Base-by-base conservation (phyloP, 139 green algal species). In the Chlamydomonas urium region DNA sequence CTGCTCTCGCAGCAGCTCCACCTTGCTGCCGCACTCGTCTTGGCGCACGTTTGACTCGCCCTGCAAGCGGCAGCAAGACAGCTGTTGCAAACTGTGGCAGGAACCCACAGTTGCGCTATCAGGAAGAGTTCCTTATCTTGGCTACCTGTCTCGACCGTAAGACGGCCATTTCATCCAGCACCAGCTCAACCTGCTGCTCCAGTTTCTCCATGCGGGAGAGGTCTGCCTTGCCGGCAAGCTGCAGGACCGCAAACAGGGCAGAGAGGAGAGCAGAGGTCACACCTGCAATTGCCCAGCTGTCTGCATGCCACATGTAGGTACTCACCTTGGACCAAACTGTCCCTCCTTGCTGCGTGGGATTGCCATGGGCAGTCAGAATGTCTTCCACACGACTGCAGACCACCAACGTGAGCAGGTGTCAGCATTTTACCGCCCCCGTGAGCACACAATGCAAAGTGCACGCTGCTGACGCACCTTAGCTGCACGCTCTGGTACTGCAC, bases 261-360 rank as follows among this genome's bases (percentile, higher is more conserved):
- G n/a, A n/a, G n/a, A n/a, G n/a, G n/a, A n/a, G n/a, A n/a, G n/a
- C n/a, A n/a, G n/a, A n/a, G n/a, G n/a, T n/a, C n/a, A n/a, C n/a
- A n/a, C n/a, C n/a, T n/a, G n/a, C n/a, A n/a, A n/a, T n/a, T n/a
- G n/a, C n/a, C n/a, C n/a, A 21, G 28, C 10, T 28, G 24, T 26
- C 8, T 6, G 28, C 59, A 66, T 24, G n/a, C 4, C 24, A n/a
- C 65, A 38, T 8, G 8, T 59, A 4, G 5, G 4, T 10, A 32
- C 71, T 1, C 31, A 82, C 77, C 71, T 83, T 83, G 34, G 47
- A 76, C 77, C 77, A 83, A 14, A 83, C 66, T 2, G 77, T 83
- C 26, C 77, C 77, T 3, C 72, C 76, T 4, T 75, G 71, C 59
- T 78, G 71, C 17, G 58, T 76, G 1, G 76, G 76, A 60, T 77